phyloP scores from a whole-genome alignment of 768 basidiomycete genomes.

The Cystobasidium tubakii region DNA sequence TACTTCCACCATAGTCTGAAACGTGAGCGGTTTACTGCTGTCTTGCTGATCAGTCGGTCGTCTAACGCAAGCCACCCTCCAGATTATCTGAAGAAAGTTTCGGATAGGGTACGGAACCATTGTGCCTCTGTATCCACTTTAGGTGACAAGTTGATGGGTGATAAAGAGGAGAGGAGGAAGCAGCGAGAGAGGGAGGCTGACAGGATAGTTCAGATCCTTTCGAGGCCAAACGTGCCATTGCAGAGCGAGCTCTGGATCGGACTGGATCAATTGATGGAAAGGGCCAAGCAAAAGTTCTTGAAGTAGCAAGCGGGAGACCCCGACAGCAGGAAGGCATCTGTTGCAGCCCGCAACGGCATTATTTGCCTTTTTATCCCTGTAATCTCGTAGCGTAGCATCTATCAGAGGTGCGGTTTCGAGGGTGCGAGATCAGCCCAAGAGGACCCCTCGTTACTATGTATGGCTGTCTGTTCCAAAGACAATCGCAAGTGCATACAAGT shows the following conservation, averaged over 20 bases:
- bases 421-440: too few relatives aligned
- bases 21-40: not conserved
- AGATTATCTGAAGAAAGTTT: not conserved
- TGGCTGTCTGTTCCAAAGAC: too few relatives aligned
- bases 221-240: not conserved
- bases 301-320: not conserved
- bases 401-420: too few relatives aligned
- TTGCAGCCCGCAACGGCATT: too few relatives aligned
- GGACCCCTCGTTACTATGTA: too few relatives aligned
- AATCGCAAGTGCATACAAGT: too few relatives aligned
- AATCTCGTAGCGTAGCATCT: too few relatives aligned
- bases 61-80: not conserved
- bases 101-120: not conserved
- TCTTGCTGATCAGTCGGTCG: not conserved
- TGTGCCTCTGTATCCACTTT: not conserved
- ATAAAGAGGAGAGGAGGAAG: slow-evolving; percentile 4
- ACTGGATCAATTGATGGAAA: slow-evolving; percentile 8
- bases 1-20: slow-evolving; percentile 9
- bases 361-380: too few relatives aligned
- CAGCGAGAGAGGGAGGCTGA: slow-evolving; percentile 13
- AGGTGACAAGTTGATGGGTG: slow-evolving; percentile 7
- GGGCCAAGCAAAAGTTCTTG: slow-evolving; percentile 10
- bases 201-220: not conserved
- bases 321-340: not conserved
- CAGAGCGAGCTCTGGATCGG: slow-evolving; percentile 5